A percentile compares a stretch with the other conserved stretches of the same genome.
These are phyloP conservation scores for Calocybe gambosa DNA, from an alignment of 1,284 basidiomycete species.

Conservation along the genomic window DNA sequence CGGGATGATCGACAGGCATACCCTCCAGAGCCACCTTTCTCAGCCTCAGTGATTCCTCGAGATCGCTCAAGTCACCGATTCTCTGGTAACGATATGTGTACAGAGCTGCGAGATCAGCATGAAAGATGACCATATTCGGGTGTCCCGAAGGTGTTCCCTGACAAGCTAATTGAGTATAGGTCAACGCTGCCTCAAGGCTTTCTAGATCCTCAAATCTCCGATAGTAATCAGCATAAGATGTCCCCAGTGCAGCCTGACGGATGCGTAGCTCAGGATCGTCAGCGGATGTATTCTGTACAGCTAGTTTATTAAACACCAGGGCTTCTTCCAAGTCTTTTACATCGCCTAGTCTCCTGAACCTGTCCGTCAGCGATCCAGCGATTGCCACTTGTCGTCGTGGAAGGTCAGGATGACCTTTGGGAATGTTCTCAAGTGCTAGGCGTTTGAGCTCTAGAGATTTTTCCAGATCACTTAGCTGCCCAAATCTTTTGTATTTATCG, in stretches of 20 bases:
- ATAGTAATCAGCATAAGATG: background rate
- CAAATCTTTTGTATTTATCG: background rate
- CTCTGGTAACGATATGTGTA: conserved; percentile 1
- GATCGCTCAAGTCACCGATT: background rate
- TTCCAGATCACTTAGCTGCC: conserved; percentile 2
- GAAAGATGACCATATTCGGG: background rate
- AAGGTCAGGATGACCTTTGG: background rate
- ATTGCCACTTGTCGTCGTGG: background rate
- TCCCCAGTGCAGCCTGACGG: background rate
- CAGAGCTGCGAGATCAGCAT: background rate
- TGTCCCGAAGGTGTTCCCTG: background rate
- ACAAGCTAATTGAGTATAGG: background rate
- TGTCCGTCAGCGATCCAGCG: background rate
- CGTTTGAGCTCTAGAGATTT: background rate
- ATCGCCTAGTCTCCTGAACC: conserved; percentile 1
- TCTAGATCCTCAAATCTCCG: background rate
- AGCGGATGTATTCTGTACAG: background rate
- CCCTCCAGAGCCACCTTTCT: background rate
- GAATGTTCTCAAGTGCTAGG: background rate
- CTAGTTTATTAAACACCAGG: background rate
- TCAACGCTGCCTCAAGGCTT: conserved; percentile 3
- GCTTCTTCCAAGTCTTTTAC: conserved; percentile 7
- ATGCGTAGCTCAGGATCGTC: conserved; percentile 2
- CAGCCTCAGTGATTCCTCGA: conserved; percentile 1
- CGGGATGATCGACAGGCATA: conserved; percentile 3